Evolutionary conservation across 768 basidiomycete species (phyloP).

Genomic region (Coprinopsis sp.): DNA sequence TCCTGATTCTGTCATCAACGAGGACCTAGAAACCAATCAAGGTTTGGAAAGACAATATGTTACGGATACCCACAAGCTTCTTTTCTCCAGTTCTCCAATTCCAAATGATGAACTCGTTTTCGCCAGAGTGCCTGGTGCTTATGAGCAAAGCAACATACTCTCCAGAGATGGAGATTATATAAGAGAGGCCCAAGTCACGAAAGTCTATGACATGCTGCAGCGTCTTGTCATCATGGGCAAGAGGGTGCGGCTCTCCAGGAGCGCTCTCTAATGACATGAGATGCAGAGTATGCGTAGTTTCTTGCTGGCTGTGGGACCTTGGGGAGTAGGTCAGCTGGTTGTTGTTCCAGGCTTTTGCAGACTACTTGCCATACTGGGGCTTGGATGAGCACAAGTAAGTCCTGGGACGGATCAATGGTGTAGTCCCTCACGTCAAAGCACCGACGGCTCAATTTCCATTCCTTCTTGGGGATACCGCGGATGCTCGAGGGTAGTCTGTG

Average conservation of each 20-base stretch:
- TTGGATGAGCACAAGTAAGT: slow-evolving; percentile 53
- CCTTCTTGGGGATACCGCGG: slow-evolving; percentile 40
- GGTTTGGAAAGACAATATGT: neutral
- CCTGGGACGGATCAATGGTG: slow-evolving; percentile 61
- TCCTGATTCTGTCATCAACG: slow-evolving; percentile 28
- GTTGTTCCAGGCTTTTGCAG: neutral
- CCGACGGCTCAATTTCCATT: slow-evolving; percentile 38
- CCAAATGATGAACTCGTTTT: slow-evolving; percentile 54
- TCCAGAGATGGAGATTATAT: slow-evolving; percentile 51
- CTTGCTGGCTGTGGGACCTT: slow-evolving; percentile 4
- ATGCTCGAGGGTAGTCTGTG: slow-evolving; percentile 44
- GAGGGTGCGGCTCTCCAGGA: slow-evolving; percentile 40
- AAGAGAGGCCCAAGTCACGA: slow-evolving; percentile 25
- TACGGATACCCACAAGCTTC: slow-evolving; percentile 40
- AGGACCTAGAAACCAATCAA: slow-evolving; percentile 16
- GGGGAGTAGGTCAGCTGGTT: neutral
- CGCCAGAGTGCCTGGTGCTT: slow-evolving; percentile 23
- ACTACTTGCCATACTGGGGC: slow-evolving; percentile 30
- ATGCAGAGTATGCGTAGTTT: slow-evolving; percentile 33
- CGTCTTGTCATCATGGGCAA: slow-evolving; percentile 31
- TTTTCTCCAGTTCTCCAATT: slow-evolving; percentile 58
- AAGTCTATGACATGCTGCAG: slow-evolving; percentile 25
- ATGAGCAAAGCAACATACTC: slow-evolving; percentile 51
- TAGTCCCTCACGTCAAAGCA: slow-evolving; percentile 48
- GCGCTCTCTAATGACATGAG: slow-evolving; percentile 36